Evolutionary conservation across 257 asterid genomes (phyloP), one percentile per base, ranked within the genome.

Genomic region (Gentiana straminea): DNA sequence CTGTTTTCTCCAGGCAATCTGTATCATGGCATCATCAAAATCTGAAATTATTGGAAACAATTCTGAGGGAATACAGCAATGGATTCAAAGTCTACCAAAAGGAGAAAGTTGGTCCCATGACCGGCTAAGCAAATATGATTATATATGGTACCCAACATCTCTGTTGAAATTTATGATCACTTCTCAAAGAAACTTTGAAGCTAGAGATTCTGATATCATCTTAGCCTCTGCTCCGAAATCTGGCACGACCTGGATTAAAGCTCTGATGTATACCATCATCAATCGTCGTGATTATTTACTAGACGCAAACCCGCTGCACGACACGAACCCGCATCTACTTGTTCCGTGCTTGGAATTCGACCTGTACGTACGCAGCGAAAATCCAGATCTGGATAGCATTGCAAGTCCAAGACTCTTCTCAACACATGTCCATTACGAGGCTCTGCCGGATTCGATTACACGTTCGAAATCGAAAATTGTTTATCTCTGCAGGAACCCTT

Each of bases 401-500:
- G 7, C n/a, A 3, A 4, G 46, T 8, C 55, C 10, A 47, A 44
- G 11, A 4, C 4, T 59, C 10, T 15, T 48, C 2, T 15, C 55
- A 1, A 59, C 64, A 5, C 64, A 49, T 36, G n/a, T 36, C 12
- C 46, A 32, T 0, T 36, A 49, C 5, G 5, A 49, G 1, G 45
- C 54, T 34, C 48, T 59, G 8, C 64, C 64, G 1, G n/a, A 35
- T 35, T 48, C 55, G 2, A 5, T 49, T 49, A 35, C 13, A 13
- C 4, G 10, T 10, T 13, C 15, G 0, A 35, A 47, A n/a, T 59
- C 54, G 8, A 59, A 35, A 13, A 8, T 48, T 59, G 24, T 59
- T 7, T 59, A 49, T 5, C 55, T 59, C 5, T 49, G 53, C 11
- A 49, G 53, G 6, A 49, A 49, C 53, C 34, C 53, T 49, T 49